These are phyloP conservation scores for Cercospora brassicicola DNA, from an alignment of 2,329 filamentous ascomycete species.

Conservation along the genomic window DNA sequence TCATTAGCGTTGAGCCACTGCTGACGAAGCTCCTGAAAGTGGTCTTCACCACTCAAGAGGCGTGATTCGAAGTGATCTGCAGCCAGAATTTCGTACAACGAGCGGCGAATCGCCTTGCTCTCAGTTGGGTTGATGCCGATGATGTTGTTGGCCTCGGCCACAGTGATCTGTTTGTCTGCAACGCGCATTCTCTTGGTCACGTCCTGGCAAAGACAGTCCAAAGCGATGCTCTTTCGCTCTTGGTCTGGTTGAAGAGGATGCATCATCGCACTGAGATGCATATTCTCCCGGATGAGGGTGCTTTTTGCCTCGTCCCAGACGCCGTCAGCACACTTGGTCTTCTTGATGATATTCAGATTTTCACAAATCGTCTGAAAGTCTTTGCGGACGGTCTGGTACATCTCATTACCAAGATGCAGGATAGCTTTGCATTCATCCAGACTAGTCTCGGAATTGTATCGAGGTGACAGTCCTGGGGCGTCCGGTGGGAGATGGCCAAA, in stretches of 20 bases:
- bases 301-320: conserved; percentile 72
- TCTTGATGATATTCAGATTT: conserved; percentile 67
- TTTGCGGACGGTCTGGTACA: conserved; percentile 65
- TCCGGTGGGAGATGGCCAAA: conserved; percentile 69
- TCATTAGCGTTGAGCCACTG: conserved; percentile 56
- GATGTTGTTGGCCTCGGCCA: conserved; percentile 71
- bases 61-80: conserved; percentile 70
- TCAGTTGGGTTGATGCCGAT: conserved; percentile 69
- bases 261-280: conserved; percentile 64
- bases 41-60: conserved; percentile 67
- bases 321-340: conserved; percentile 71
- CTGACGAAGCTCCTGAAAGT: conserved; percentile 69
- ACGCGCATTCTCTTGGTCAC: conserved; percentile 77
- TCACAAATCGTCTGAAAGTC: conserved; percentile 71
- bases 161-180: conserved; percentile 64
- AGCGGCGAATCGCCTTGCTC: conserved; percentile 63
- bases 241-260: conserved; percentile 56
- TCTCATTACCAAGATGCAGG: conserved; percentile 61
- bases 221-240: conserved; percentile 64
- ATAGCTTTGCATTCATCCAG: conserved; percentile 74
- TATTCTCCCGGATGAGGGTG: conserved; percentile 63
- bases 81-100: conserved; percentile 66
- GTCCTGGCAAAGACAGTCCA: conserved; percentile 78
- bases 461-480: conserved; percentile 62
- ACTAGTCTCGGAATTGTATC: conserved; percentile 80